Base-by-base conservation (phyloP, 129 eudicot genomes). In the Saussurea involucrata region DNA sequence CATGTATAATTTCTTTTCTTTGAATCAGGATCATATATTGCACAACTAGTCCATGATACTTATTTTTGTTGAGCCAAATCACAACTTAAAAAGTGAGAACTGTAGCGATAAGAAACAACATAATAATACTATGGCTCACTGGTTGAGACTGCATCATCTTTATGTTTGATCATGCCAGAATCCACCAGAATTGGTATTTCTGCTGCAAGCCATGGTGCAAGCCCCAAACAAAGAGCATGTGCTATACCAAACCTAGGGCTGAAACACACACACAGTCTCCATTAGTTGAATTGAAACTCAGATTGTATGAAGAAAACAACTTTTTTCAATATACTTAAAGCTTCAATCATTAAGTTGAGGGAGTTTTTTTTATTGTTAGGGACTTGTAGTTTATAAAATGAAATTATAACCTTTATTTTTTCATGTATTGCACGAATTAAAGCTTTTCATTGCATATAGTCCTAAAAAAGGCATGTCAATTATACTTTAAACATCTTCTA, bases 221-320 rank as follows among this genome's bases (percentile, higher is more conserved):
- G 98, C 5, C 98, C 98, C 90, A 94, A 87, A 83, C 98, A 94
- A 11, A 91, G 97, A 32, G 98, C 98, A 85, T 94, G 98, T 22
- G 98, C 98, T 80, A 94, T 89, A 10, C 98, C 98, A 87, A 94
- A 94, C 83, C 98, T 91, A 78, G 97, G 98, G 32, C 98, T 93
- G 90, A 20, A 68, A 58, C 58, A 49, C 53, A 42, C 22, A 73
- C 55, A 69, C 32, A 76, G 11, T 13, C 15, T 4, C 32, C 25
- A 21, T 61, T 63, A 78, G 33, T 11, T 69, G 58, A 25, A 57
- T 11, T 69, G 58, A 25, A 57, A 69, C 68, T 64, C 57, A 61
- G 12, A 58, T 61, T 28, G 65, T 29, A 80, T 36, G 7, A 70
- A 32, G 5, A 17, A 9, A 55, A 46, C 3, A 57, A n/a, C 25